Evolutionary conservation across 495 filamentous ascomycete genomes (phyloP), one percentile per base, ranked within the genome.

Genomic region (Penicillium pulvis): DNA sequence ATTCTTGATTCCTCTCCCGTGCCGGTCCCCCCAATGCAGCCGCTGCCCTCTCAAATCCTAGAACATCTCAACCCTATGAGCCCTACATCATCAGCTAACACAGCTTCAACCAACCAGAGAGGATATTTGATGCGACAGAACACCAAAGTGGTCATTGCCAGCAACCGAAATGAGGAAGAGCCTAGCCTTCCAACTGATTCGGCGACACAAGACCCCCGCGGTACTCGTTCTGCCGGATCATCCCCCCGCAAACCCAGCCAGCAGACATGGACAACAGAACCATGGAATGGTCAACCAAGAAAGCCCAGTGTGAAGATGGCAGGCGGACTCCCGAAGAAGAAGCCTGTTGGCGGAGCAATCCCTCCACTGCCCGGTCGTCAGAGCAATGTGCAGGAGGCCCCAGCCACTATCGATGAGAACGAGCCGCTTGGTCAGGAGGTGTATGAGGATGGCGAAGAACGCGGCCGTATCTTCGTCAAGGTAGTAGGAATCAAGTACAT

Each of bases 81-180:
- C 56, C 24, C 43, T 28, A 36, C 31, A 52, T 43, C 36, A 19
- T 16, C 64, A 75, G 79, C 90, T 93, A 86, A 93, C 78, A 65
- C 72, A 50, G 64, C 57, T 55, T 59, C 71, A 45, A 74, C 64
- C 16, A 76, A 79, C 86, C 88, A 98, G 94, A 91, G 94, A 79
- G 94, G 94, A 20, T 98, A 98, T 65, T 82, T 98, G 31, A 98
- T 97, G 94, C 86, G 94, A 62, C 94, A 98, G 61, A 98, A 98
- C 72, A 98, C 94, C 17, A 97, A 97, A 68, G 84, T 98, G 44
- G 90, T 98, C 53, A 89, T 97, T 56, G 94, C 95, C 1, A 87
- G 82, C 57, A 96, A 87, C 69, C 85, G 79, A 60, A 81, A 75
- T 24, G 76, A 81, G 20, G 78, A 84, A 17, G 77, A 78, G 44